Conservation (phyloP, 495 filamentous ascomycete genomes). For the Thermochaetoides thermophila region DNA sequence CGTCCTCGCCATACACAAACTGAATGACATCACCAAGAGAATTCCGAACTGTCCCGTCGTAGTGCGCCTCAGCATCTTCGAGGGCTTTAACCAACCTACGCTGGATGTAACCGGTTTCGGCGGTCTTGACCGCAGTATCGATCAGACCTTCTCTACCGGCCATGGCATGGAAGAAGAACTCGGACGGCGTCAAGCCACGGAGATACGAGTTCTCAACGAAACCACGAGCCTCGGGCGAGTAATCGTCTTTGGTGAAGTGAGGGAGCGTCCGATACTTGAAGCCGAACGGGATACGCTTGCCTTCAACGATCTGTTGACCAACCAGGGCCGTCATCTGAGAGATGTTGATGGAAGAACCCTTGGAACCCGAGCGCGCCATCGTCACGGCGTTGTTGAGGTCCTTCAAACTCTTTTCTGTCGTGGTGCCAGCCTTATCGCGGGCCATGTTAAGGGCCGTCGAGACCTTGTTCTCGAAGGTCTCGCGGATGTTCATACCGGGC, state of each 20-base stretch:
- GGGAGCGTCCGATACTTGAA: conserved; percentile 97
- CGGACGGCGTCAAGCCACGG: conserved; percentile 82
- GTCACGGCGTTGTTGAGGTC: conserved; percentile 89
- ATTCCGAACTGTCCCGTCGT: conserved; percentile 94
- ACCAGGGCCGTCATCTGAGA: conserved; percentile 98
- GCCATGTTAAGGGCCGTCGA: conserved; percentile 86
- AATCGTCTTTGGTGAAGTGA: conserved; percentile 98
- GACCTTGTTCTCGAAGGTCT: conserved; percentile 93
- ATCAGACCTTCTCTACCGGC: conserved; percentile 99
- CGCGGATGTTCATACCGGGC: conserved; percentile 94
- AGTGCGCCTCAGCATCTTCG: conserved; percentile 94
- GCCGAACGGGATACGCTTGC: conserved; percentile 97
- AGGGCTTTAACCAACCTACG: conserved; percentile 94
- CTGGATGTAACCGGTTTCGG: conserved; percentile 98
- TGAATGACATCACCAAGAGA: conserved; percentile 94
- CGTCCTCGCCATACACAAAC: conserved; percentile 96
- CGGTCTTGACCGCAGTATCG: conserved; percentile 98
- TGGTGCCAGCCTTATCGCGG: conserved; percentile 89
- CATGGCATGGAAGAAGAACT: conserved; percentile 99
- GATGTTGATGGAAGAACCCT: conserved; percentile 97
- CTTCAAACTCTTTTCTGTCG: conserved; percentile 80
- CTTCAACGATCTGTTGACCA: conserved; percentile 93
- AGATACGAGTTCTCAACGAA: conserved; percentile 99
- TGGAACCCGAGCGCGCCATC: conserved; percentile 92
- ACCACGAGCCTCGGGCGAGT: conserved; percentile 88